phyloP scores from a whole-genome alignment of 108 stramenopile genomes.

The Craspedostauros australis region DNA sequence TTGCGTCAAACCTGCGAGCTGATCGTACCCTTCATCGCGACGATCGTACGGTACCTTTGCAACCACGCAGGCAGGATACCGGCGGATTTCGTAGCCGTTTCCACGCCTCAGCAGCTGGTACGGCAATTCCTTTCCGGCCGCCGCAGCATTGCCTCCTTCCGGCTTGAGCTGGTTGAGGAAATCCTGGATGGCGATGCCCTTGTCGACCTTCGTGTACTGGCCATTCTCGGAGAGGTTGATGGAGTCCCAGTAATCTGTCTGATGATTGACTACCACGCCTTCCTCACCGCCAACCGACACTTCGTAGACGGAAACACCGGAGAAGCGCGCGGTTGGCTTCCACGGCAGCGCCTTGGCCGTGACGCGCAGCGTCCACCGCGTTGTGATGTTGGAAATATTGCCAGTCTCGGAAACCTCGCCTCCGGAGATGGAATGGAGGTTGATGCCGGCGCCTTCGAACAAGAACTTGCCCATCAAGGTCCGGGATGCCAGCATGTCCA shows the following conservation, averaged over 20 bases:
- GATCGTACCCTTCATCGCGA: constrained; percentile 76
- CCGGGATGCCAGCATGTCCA: constrained; percentile 89
- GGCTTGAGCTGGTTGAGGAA: constrained; percentile 77
- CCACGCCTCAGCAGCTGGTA: constrained; percentile 78
- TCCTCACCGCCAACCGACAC: constrained; percentile 36
- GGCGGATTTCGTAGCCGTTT: constrained; percentile 72
- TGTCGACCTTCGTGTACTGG: constrained; percentile 59
- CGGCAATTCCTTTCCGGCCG: constrained; percentile 74
- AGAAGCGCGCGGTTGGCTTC: constrained; percentile 87
- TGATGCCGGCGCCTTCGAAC: constrained; percentile 86
- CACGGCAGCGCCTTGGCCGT: constrained; percentile 83
- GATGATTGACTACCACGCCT: constrained; percentile 58
- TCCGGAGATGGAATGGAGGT: constrained; percentile 78
- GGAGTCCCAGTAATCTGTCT: constrained; percentile 93
- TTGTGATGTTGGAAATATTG: constrained; percentile 54
- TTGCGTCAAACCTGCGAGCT: constrained; percentile 63
- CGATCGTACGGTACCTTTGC: constrained; percentile 56
- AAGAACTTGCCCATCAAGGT: constrained; percentile 78
- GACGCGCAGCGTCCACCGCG: constrained; percentile 89
- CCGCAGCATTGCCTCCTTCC: constrained; percentile 40
- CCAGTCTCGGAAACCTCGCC: constrained; percentile 38
- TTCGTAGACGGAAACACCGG: constrained; percentile 89
- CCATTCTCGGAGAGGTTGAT: constrained; percentile 66
- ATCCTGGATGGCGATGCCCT: constrained; percentile 53
- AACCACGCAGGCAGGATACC: constrained; percentile 63